A percentile compares a stretch with the other conserved stretches of the same genome.
Conservation (phyloP, 192 early-diverging fungal species). For the Coemansia sp. region DNA sequence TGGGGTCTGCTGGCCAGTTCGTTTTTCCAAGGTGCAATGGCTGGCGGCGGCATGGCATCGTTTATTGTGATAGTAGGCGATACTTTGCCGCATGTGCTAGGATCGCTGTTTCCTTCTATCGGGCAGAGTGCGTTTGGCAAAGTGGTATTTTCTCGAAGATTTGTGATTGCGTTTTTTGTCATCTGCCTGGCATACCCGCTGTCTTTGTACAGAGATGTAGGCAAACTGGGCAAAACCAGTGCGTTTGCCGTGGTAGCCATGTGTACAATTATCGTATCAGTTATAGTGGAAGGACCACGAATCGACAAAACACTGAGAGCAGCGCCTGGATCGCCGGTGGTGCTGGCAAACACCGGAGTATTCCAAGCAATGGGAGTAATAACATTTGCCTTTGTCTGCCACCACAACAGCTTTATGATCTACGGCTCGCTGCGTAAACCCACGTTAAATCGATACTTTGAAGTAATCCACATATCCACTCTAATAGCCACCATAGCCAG, state of each 20-base stretch:
- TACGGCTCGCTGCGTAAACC: conserved; percentile 82
- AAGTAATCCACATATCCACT: conserved; percentile 81
- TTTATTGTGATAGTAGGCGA: conserved; percentile 71
- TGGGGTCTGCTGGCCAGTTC: conserved; percentile 75
- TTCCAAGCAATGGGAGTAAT: conserved; percentile 87
- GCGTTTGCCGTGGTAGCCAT: conserved; percentile 82
- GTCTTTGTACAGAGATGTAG: conserved; percentile 84
- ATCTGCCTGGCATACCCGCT: conserved; percentile 79
- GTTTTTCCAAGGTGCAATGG: conserved; percentile 90
- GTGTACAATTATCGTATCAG: conserved; percentile 71
- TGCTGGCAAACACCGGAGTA: conserved; percentile 57
- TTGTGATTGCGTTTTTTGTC: conserved; percentile 78
- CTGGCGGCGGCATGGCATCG: conserved; percentile 78
- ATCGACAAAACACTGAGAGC: conserved; percentile 56
- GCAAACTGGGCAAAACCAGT: conserved; percentile 85
- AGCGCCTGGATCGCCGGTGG: conserved; percentile 27
- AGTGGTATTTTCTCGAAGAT: conserved; percentile 66
- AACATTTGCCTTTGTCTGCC: conserved; percentile 95
- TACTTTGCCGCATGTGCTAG: conserved; percentile 82
- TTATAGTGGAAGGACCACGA: conserved; percentile 68
- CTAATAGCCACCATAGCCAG: conserved; percentile 69
- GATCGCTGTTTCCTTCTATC: conserved; percentile 65
- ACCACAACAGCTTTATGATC: conserved; percentile 94
- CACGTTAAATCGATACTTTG: conserved; percentile 79
- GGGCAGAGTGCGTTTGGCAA: conserved; percentile 56